A percentile compares a stretch with the other conserved stretches of the same genome.
Conservation (phyloP, 1,284 basidiomycete genomes). For the Kwoniella shivajii region DNA sequence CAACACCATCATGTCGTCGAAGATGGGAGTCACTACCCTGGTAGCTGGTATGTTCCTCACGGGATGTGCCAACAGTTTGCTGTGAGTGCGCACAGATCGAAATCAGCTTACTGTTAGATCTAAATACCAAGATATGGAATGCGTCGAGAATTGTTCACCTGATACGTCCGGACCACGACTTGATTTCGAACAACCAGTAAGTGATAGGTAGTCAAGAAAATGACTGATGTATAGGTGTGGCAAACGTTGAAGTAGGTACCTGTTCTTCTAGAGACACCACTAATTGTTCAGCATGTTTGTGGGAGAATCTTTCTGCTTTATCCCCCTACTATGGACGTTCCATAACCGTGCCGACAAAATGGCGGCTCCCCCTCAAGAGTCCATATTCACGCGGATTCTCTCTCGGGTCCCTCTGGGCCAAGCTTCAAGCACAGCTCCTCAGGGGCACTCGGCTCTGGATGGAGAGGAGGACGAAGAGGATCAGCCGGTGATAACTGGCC, state of each 20-base stretch:
- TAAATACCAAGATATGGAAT: slow-evolving; percentile 76
- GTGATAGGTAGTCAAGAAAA: slow-evolving; percentile 11
- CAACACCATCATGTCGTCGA: slow-evolving; percentile 25
- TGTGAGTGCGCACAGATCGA: slow-evolving; percentile 36
- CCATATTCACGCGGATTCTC: slow-evolving; percentile 29
- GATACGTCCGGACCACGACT: slow-evolving; percentile 60
- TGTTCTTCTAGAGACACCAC: slow-evolving; percentile 5
- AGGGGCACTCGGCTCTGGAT: slow-evolving; percentile 30
- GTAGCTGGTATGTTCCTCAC: slow-evolving; percentile 59
- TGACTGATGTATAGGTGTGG: slow-evolving; percentile 62
- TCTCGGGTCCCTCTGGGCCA: slow-evolving; percentile 21
- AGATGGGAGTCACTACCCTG: slow-evolving; percentile 49
- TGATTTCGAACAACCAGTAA: slow-evolving; percentile 78
- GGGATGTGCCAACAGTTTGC: slow-evolving; percentile 55
- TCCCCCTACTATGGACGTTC: slow-evolving; percentile 74
- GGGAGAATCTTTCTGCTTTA: slow-evolving; percentile 88
- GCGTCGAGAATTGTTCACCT: slow-evolving; percentile 77
- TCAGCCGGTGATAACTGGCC: slow-evolving; percentile 6
- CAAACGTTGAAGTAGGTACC: slow-evolving; percentile 81
- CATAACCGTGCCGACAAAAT: slow-evolving; percentile 14
- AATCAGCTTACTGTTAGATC: slow-evolving; percentile 24
- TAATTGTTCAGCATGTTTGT: slow-evolving; percentile 60
- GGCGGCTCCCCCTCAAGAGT: slow-evolving; percentile 13
- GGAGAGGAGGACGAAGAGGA: slow-evolving; percentile 20
- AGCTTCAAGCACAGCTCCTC: slow-evolving; percentile 18